phyloP scores from a whole-genome alignment of 2,329 filamentous ascomycete species.

The Xylaria sp. region DNA sequence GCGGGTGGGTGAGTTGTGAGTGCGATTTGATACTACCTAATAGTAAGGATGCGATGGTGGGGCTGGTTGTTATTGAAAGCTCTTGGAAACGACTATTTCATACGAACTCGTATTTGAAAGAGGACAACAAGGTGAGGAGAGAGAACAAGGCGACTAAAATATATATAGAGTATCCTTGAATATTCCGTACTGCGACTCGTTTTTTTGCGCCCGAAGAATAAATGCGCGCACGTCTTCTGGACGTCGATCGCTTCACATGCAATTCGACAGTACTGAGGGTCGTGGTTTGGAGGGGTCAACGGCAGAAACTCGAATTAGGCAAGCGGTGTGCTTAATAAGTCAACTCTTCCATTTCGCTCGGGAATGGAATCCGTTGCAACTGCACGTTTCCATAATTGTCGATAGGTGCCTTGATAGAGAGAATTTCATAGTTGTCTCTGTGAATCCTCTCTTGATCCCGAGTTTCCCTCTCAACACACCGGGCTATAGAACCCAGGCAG shows the following conservation, averaged over 20 bases:
- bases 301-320: constrained; percentile 35
- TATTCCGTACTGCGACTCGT: background rate
- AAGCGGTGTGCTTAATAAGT: constrained; percentile 28
- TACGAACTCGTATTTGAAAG: background rate
- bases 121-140: background rate
- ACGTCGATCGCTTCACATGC: constrained; percentile 24
- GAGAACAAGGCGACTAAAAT: background rate
- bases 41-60: constrained; percentile 1
- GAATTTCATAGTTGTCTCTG: constrained; percentile 19
- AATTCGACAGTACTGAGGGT: background rate
- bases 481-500: constrained; percentile 7
- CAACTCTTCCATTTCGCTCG: constrained; percentile 4
- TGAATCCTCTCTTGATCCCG: constrained; percentile 26
- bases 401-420: background rate
- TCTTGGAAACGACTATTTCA: background rate
- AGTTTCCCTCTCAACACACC: constrained; percentile 7
- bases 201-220: background rate
- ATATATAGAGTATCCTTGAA: background rate
- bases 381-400: constrained; percentile 1
- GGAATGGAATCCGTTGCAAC: background rate
- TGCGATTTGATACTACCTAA: constrained; percentile 8
- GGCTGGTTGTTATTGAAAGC: background rate
- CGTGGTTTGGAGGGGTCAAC: constrained; percentile 25
- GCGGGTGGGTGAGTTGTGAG: background rate
- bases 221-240: constrained; percentile 2